Evolutionary conservation across 176 grass and related monocot genomes (phyloP).

Genomic region (Phyllostachys edulis): DNA sequence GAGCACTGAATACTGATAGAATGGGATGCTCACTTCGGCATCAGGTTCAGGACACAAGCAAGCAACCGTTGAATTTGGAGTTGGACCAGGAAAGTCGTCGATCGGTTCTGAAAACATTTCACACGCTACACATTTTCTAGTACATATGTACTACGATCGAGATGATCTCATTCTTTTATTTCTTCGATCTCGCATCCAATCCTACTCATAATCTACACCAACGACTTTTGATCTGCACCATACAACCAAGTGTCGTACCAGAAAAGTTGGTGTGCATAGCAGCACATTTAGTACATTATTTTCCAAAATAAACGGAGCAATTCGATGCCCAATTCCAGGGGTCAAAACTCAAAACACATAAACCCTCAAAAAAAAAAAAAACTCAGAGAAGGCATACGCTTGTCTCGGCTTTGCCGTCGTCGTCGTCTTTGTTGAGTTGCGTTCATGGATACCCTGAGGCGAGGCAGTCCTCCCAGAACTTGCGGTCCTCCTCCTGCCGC

Average conservation of each 20-base stretch:
- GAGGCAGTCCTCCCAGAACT: slow-evolving; percentile 86
- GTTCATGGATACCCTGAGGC: slow-evolving; percentile 61
- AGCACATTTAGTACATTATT: slow-evolving; percentile 2
- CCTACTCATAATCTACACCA: too few species aligned
- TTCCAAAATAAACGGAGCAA: neutral
- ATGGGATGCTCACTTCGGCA: neutral
- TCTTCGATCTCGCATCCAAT: too few species aligned
- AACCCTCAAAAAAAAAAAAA: neutral
- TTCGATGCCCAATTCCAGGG: neutral
- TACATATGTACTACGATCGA: too few species aligned
- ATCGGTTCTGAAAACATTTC: too few species aligned
- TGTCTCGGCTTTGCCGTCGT: slow-evolving; percentile 3
- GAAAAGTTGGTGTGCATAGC: slow-evolving; percentile 6
- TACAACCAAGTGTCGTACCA: neutral
- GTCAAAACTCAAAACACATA: neutral
- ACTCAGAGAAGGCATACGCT: neutral
- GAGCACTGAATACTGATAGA: neutral
- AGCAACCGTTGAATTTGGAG: neutral
- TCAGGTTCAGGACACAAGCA: neutral
- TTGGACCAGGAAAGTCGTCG: too few species aligned
- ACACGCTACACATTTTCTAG: too few species aligned
- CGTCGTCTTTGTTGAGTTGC: neutral
- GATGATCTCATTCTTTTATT: too few species aligned
- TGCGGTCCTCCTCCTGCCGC: slow-evolving; percentile 56
- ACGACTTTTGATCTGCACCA: too few species aligned